Evolutionary conservation across 106 monocot genomes (phyloP), one percentile per base, ranked within the genome.

Genomic region (Acorus gramineus): DNA sequence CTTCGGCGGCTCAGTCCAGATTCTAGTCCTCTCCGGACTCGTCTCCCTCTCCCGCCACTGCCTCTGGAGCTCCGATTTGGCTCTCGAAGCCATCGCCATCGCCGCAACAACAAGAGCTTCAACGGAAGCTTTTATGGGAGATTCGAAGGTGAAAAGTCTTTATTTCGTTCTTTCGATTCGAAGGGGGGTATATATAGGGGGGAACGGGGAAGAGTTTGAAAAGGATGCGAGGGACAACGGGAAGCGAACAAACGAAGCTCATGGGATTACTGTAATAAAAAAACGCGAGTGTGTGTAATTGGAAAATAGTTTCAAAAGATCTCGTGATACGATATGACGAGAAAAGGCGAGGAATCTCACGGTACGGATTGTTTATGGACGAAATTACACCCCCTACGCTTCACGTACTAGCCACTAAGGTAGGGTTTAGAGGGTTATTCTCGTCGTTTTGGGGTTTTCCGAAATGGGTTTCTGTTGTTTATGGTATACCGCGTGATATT

Each of bases 21-120:
- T 79, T 71, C 57, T 80, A 13, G 77, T 87, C 52, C 85, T 71
- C 73, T 85, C 92, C 5, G 85, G 85, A 50, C 93, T 89, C 56
- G 71, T 62, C 61, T 68, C 74, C 4, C 58, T 12, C 47, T 66
- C 75, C 61, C 12, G 63, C 72, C 73, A 73, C 7, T 61, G 69
- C 56, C 61, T 56, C 51, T 2, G 63, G 0, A 63, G 59, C 68
- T 74, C 77, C 46, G 56, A 4, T 61, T 43, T 63, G 13, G 58
- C 73, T 46, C 69, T 73, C 11, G 66, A 56, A n/a, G 58, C 44
- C 46, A 71, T 13, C 61, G 71, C 68, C 71, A 81, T 81, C 47
- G 9, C n/a, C 14, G 52, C 9, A 9, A 6, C 46, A 13, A 42
- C 4, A 48, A 50, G 14, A 49, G 13, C 6, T 51, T 6, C 10